These are phyloP conservation scores for Raffaelea albimanens DNA, from an alignment of 2,329 filamentous ascomycete genomes.

Conservation along the genomic window DNA sequence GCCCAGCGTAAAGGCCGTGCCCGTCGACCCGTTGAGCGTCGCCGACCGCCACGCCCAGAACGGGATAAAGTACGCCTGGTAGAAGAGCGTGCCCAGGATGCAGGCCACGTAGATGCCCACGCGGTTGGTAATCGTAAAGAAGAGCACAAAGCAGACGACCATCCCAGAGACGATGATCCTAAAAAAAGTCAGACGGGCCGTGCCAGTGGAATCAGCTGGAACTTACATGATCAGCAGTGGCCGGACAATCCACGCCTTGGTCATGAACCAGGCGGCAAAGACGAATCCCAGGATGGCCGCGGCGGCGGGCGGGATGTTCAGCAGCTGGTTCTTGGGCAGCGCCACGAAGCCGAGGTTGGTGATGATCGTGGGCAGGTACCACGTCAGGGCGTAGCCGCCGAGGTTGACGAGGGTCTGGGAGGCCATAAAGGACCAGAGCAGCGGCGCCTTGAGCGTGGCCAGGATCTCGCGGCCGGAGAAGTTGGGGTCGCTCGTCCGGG, in stretches of 20 bases:
- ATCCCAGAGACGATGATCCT: conserved; percentile 18
- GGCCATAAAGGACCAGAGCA: conserved; percentile 16
- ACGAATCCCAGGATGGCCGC: neutral
- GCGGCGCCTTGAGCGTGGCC: conserved; percentile 18
- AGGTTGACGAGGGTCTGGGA: conserved; percentile 26
- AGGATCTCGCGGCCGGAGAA: conserved; percentile 26
- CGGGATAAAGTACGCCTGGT: conserved; percentile 31
- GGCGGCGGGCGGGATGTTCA: conserved; percentile 30
- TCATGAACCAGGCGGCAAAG: neutral
- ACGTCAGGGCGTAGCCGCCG: conserved; percentile 29
- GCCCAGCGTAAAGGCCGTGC: conserved; percentile 32
- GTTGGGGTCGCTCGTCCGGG: conserved; percentile 18
- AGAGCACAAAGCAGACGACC: conserved; percentile 24
- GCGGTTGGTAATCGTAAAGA: conserved; percentile 25
- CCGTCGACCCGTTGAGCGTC: conserved; percentile 30
- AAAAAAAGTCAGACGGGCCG: neutral
- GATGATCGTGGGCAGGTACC: conserved; percentile 31
- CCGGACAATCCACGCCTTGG: neutral
- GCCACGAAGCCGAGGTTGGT: conserved; percentile 30
- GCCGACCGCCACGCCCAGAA: conserved; percentile 36
- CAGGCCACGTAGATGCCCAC: conserved; percentile 33
- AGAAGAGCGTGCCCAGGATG: conserved; percentile 33
- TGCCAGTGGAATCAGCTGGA: neutral
- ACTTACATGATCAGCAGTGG: conserved; percentile 1
- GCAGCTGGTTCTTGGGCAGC: conserved; percentile 30